Evolutionary conservation across 2,329 filamentous ascomycete species (phyloP).

Genomic region (Paraconiothyrium brasiliense): DNA sequence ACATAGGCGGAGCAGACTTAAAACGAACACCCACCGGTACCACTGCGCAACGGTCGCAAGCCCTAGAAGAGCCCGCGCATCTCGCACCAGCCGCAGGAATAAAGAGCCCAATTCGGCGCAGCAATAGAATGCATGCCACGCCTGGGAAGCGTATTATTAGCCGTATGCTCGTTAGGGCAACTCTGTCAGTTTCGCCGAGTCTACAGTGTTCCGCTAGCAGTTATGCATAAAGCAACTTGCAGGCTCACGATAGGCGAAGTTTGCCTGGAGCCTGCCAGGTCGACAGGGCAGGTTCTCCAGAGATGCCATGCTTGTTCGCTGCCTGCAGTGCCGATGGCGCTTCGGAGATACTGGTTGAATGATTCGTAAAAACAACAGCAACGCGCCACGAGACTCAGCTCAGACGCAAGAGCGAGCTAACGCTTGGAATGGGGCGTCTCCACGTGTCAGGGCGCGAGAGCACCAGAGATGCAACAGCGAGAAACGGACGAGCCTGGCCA

Average conservation of each 20-base stretch:
- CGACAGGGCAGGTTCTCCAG: constrained; percentile 2
- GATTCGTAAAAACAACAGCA: no score
- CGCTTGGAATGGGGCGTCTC: neutral
- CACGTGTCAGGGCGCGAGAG: neutral
- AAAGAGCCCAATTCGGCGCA: constrained; percentile 17
- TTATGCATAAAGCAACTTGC: neutral
- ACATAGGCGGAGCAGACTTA: constrained; percentile 2
- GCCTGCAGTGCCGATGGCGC: neutral
- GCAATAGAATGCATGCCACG: constrained; percentile 17
- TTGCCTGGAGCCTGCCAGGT: neutral
- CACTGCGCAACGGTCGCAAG: neutral
- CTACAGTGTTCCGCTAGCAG: neutral
- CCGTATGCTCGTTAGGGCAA: neutral
- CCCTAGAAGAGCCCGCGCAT: neutral
- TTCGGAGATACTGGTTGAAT: neutral
- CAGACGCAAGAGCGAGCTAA: constrained; percentile 13
- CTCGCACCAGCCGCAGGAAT: constrained; percentile 1
- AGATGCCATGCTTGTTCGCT: neutral
- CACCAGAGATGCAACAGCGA: neutral
- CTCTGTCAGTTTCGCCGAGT: neutral
- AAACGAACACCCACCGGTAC: neutral
- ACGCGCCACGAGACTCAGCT: neutral
- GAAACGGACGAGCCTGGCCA: neutral
- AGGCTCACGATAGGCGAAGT: neutral
- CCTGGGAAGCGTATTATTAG: neutral